A percentile compares a stretch with the other conserved stretches of the same genome.
phyloP scores from a whole-genome alignment of 2,329 filamentous ascomycete genomes.

The Periconia digitata region DNA sequence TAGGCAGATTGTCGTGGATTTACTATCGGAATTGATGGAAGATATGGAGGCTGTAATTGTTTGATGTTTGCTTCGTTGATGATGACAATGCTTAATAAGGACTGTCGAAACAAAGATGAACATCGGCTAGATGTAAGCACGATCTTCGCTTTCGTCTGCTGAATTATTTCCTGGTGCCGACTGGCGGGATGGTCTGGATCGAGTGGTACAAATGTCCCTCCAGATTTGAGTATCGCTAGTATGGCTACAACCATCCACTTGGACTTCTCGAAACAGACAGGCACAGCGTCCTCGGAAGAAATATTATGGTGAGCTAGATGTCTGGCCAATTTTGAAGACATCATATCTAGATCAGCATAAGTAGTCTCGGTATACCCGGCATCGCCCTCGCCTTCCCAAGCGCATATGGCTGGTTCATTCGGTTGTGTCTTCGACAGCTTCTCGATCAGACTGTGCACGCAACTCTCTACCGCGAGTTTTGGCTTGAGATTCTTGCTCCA shows the following conservation, averaged over 20 bases:
- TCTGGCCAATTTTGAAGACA: background rate
- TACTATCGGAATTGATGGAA: background rate
- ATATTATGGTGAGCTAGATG: conserved; percentile 16
- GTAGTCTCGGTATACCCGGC: too few species aligned
- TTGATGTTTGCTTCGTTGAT: background rate
- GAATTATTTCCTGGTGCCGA: background rate
- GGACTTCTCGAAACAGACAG: conserved; percentile 35
- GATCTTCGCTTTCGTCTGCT: background rate
- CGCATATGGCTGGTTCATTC: conserved; percentile 14
- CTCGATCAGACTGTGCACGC: conserved; percentile 16
- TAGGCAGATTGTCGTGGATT: background rate
- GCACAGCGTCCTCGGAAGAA: conserved; percentile 21
- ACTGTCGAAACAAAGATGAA: background rate
- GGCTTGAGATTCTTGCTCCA: background rate
- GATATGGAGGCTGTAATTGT: too few species aligned
- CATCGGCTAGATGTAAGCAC: background rate
- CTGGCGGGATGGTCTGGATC: conserved; percentile 13
- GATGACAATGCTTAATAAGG: background rate
- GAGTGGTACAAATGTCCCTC: conserved; percentile 26
- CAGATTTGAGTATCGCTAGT: conserved; percentile 31
- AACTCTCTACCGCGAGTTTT: conserved; percentile 1
- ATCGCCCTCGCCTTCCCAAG: conserved; percentile 25
- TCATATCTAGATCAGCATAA: background rate
- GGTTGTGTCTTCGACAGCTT: conserved; percentile 8
- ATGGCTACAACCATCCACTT: conserved; percentile 32